Evolutionary conservation across 2,329 filamentous ascomycete species (phyloP), one percentile per base, ranked within the genome.

Genomic region (Cercospora zeae-maydis): DNA sequence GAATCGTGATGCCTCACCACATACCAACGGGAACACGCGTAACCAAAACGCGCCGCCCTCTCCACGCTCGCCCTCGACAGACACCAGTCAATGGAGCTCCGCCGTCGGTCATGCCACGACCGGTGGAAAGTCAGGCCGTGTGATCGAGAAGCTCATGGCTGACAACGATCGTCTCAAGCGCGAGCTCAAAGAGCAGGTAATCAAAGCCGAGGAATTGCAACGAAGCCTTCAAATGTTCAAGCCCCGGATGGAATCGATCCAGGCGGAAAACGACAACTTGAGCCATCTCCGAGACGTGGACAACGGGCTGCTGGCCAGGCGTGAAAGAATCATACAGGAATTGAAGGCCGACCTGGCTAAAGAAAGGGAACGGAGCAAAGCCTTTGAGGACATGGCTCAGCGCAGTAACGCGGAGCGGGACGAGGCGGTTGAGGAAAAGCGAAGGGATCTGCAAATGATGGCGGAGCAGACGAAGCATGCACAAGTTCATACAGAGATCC

Each of bases 71-170:
- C 64, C 63, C 14, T 51, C 30, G 27, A 57, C 60, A 16, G 62
- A 64, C 31, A 52, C 58, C n/a, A 39, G 27, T 4, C 71, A 74
- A 73, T 88, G 86, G 85, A 87, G 88, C 71, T 86, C 86, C 31
- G 87, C 87, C 2, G 83, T 90, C 51, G 88, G 88, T 68, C 88
- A 88, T 24, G 64, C 64, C 7, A 87, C 86, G 2, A 78, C 89
- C 2, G 66, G 66, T 19, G 89, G 89, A 47, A 92, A 92, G 79
- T 91, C 88, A 9, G 89, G 89, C 8, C 82, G 88, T 34, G 89
- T 92, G 58, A 93, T 95, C 75, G 91, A 95, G 77, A 86, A 87
- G 72, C 83, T 95, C 59, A 90, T 92, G 73, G 87, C 88, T 58
- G 90, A 93, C 73, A 92, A 92, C 69, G 90, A 93, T 72, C 83